phyloP scores from a whole-genome alignment of 2,329 filamentous ascomycete species.

The Talaromyces sp. region DNA sequence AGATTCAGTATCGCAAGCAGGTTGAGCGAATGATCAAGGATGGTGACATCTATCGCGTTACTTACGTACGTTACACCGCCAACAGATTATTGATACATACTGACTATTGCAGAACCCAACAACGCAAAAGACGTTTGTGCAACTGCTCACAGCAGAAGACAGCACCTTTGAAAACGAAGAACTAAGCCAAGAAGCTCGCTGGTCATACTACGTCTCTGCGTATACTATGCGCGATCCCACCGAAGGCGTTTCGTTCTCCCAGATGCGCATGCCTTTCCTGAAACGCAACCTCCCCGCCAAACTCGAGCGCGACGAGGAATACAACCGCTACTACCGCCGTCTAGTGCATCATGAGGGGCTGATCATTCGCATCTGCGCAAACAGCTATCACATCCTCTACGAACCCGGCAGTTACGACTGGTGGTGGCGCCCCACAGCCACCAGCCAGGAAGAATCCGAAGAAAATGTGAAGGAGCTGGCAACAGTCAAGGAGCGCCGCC shows the following conservation, averaged over 20 bases:
- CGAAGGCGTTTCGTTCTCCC: slow-evolving; percentile 66
- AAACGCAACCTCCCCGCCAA: slow-evolving; percentile 65
- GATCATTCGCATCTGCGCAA: slow-evolving; percentile 70
- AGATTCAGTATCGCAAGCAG: slow-evolving; percentile 86
- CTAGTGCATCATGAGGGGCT: slow-evolving; percentile 65
- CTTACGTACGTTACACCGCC: slow-evolving; percentile 67
- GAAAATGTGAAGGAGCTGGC: slow-evolving; percentile 35
- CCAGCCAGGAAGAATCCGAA: slow-evolving; percentile 30
- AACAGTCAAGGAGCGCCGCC: slow-evolving; percentile 42
- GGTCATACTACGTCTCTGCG: slow-evolving; percentile 94
- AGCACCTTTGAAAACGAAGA: slow-evolving; percentile 72
- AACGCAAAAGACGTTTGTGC: slow-evolving; percentile 66
- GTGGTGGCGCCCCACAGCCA: slow-evolving; percentile 54
- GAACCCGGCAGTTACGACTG: slow-evolving; percentile 67
- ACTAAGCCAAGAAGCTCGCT: slow-evolving; percentile 60
- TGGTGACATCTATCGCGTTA: slow-evolving; percentile 83
- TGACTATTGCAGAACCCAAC: slow-evolving; percentile 56
- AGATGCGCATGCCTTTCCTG: slow-evolving; percentile 66
- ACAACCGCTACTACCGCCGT: slow-evolving; percentile 53
- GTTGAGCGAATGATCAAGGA: slow-evolving; percentile 93
- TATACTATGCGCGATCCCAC: slow-evolving; percentile 87
- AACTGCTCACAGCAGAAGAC: slow-evolving; percentile 84
- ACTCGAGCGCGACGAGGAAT: slow-evolving; percentile 60
- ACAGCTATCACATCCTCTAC: slow-evolving; percentile 77
- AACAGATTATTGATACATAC: neutral